phyloP scores from a whole-genome alignment of 2,329 filamentous ascomycete species.

The Monilinia vaccinii-corymbosi region DNA sequence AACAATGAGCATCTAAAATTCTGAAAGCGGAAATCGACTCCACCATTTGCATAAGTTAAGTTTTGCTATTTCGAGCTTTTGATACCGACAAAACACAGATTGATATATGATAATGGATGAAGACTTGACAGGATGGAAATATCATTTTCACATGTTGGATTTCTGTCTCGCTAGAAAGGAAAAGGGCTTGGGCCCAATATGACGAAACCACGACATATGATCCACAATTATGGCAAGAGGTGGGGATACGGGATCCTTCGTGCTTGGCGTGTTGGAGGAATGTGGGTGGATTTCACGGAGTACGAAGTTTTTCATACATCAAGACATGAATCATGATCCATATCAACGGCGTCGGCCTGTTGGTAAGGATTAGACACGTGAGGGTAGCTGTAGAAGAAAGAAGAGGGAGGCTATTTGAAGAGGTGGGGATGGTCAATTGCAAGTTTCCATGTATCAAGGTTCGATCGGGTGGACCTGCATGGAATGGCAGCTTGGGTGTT shows the following conservation, averaged over 20 bases:
- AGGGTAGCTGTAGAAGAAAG: not conserved
- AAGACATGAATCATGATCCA: not conserved
- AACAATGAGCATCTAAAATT: not conserved
- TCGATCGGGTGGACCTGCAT: slow-evolving; percentile 9
- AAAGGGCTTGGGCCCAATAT: not conserved
- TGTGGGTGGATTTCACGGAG: not conserved
- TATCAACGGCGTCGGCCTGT: not conserved
- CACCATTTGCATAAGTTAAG: not conserved
- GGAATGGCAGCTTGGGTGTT: not conserved
- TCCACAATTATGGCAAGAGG: not conserved
- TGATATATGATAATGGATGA: not conserved
- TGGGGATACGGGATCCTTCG: not conserved
- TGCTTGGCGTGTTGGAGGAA: not conserved
- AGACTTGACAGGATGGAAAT: not conserved
- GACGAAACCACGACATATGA: slow-evolving; percentile 6
- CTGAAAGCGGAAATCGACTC: not conserved
- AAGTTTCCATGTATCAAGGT: not conserved
- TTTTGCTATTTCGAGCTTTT: not conserved
- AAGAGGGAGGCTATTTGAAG: not conserved
- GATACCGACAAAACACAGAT: not conserved
- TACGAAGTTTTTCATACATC: not conserved
- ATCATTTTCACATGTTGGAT: slow-evolving; percentile 4
- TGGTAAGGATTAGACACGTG: not conserved
- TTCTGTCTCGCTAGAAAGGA: not conserved
- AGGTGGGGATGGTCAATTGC: not conserved